Base-by-base conservation (phyloP, 2,329 filamentous ascomycete genomes). In the Fusarium vanettenii region DNA sequence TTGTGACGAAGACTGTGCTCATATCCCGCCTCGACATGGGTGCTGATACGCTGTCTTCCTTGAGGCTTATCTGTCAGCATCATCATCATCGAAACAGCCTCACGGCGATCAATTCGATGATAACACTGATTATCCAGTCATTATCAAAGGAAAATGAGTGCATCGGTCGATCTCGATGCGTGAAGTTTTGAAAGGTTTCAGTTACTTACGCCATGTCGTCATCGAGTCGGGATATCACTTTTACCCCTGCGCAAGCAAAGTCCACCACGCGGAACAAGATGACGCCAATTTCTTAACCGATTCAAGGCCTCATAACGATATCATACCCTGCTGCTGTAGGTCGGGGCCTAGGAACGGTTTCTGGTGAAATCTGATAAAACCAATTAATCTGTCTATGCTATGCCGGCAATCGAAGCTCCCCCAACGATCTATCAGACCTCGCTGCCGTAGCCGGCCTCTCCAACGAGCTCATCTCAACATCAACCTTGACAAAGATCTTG, bases 381-480 rank as follows among this genome's bases (percentile, higher is more conserved):
- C 6, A 20, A 16, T 7, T 13, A 14, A 22, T 18, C 14, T 18
- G 20, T 5, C 16, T 9, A 59, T 4, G 9, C 35, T 59, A 59
- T 39, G 56, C 56, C 25, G 35, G 56, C 18, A 59, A 14, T 31
- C 56, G 25, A 13, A 20, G 18, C 35, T 59, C 35, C 22, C 27
- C 56, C 35, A 39, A 13, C 9, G 22, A 56, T 18, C 35, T 25
- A 20, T 61, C 35, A 25, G 66, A 69, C 27, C 43, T 52, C 4
- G 33, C 16, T 9, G 57, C 37, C 14, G 62, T 60, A 6, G 20
- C 22, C 13, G 66, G 41, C 5, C 52, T 52, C 16, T 70, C 67
- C 35, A 73, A 27, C 1, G 67, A 52, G 22, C 66, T 67, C 70
- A 74, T 74, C 39, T 74, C 71, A 10, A 74, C 43, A 25, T 74